Evolutionary conservation across 2,329 filamentous ascomycete genomes (phyloP), one percentile per base, ranked within the genome.

Genomic region (Polytolypa hystricis): DNA sequence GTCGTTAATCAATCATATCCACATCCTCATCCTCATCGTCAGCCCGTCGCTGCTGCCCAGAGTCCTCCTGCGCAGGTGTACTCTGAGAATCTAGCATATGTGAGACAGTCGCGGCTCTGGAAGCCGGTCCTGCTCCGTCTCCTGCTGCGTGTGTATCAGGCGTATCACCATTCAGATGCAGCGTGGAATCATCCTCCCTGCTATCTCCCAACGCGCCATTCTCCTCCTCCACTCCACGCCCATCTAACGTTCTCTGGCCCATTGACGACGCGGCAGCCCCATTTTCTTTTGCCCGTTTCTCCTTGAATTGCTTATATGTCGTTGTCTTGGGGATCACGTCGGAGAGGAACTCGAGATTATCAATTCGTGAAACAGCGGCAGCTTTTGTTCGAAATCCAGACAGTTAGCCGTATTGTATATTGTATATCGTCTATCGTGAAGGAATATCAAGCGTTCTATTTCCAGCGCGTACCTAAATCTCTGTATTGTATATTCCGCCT

Each of bases 401-500:
- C 19, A 26, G 28, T 39, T 33, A 40, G 32, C 16, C 16, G 11
- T 25, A 3, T 26, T 14, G 14, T 3, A 16, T 11, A 12, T 5
- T 16, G n/a, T 10, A 8, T 11, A 27, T 18, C 11, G 23, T 14
- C 25, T 6, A 9, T n/a, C n/a, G n/a, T n/a, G n/a, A n/a, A n/a
- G n/a, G n/a, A 12, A 7, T 1, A 26, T n/a, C n/a, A n/a, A n/a
- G n/a, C n/a, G n/a, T n/a, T n/a, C n/a, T n/a, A n/a, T n/a, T n/a
- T n/a, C n/a, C n/a, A n/a, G n/a, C n/a, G n/a, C n/a, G n/a, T 66
- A 86, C 83, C 81, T 28, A 98, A 72, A 60, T 98, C 91, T 55
- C 84, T 84, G 67, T 98, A 98, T 58, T 96, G 91, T 43, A 98
- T 81, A 53, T 93, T 95, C 42, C 87, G 78, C 39, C 91, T 74